phyloP scores from a whole-genome alignment of 495 filamentous ascomycete species.

The Aspergillus avenaceus region DNA sequence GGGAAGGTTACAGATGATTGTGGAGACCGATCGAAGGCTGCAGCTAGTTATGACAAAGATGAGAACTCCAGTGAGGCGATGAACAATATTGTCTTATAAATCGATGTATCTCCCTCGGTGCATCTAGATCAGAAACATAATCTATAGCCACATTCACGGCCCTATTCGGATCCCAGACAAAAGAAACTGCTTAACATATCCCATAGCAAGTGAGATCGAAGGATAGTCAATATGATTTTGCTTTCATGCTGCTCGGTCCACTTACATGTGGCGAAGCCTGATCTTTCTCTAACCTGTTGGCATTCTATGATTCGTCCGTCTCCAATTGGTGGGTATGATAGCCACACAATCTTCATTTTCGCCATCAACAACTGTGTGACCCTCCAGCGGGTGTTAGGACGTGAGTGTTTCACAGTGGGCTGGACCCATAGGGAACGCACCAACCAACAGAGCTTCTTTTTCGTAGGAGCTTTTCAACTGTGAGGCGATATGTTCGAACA shows the following conservation, averaged over 20 bases:
- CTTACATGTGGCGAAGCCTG: too few relatives aligned
- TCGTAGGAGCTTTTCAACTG: slow-evolving; percentile 4
- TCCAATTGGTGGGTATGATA: background rate
- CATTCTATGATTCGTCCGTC: background rate
- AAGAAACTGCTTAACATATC: too few relatives aligned
- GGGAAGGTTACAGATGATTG: slow-evolving; percentile 32
- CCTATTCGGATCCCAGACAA: too few relatives aligned
- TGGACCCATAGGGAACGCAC: slow-evolving; percentile 8
- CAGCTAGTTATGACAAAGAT: slow-evolving; percentile 32
- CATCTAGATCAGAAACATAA: too few relatives aligned
- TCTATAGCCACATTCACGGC: too few relatives aligned
- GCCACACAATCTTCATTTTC: slow-evolving; percentile 4
- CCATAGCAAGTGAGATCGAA: too few relatives aligned
- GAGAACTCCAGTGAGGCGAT: slow-evolving; percentile 15
- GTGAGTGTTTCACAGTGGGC: slow-evolving; percentile 14
- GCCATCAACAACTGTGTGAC: slow-evolving; percentile 12
- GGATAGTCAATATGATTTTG: too few relatives aligned
- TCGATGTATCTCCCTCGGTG: too few relatives aligned
- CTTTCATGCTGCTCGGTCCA: too few relatives aligned
- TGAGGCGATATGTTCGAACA: slow-evolving; percentile 14
- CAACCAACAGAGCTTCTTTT: slow-evolving; percentile 7
- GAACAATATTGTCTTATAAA: background rate
- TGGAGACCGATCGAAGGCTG: slow-evolving; percentile 34
- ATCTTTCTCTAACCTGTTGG: too few relatives aligned
- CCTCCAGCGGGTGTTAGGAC: slow-evolving; percentile 4